Evolutionary conservation across 805 yeast species (phyloP), one percentile per base, ranked within the genome.

Genomic region (Candida silvicultrix): DNA sequence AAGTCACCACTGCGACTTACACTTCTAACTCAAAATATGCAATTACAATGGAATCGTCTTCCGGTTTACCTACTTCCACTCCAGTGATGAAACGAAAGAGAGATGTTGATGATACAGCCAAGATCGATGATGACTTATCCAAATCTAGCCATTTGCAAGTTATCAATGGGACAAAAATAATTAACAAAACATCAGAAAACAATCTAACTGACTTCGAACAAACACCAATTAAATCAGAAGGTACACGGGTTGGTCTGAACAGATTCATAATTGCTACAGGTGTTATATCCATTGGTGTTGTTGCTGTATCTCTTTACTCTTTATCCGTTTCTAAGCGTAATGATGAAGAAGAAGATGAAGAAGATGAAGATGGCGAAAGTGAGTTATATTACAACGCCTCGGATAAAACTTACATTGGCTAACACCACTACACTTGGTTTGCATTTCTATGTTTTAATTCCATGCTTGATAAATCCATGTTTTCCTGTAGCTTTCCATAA

Each of bases 121-220:
- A 44, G 12, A 34, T 32, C 15, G 45, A 42, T 9, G 50, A 32
- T 10, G 35, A 32, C n/a, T 32, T 32, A 32, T 32, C 35, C 12
- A 32, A 32, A 32, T 32, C 35, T 16, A 10, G n/a, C 4, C 18
- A 32, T 4, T 10, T 28, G 14, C 14, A 32, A 5, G 19, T 16
- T 32, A 19, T 32, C 18, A 32, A 32, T 15, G 35, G 35, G 4
- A 32, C 35, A 14, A 10, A 32, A n/a, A 32, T 32, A 7, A 10
- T 16, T 15, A 32, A 32, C n/a, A 16, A n/a, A n/a, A 32, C 35
- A 32, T 23, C 28, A 23, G 34, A 31, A 12, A n/a, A n/a, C n/a
- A n/a, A n/a, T n/a, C n/a, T n/a, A n/a, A n/a, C n/a, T n/a, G n/a
- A n/a, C n/a, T n/a, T n/a, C n/a, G n/a, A n/a, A 5, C 16, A 15